Conservation (phyloP, 345 rosid species). For the Carallia pectinifolia region DNA sequence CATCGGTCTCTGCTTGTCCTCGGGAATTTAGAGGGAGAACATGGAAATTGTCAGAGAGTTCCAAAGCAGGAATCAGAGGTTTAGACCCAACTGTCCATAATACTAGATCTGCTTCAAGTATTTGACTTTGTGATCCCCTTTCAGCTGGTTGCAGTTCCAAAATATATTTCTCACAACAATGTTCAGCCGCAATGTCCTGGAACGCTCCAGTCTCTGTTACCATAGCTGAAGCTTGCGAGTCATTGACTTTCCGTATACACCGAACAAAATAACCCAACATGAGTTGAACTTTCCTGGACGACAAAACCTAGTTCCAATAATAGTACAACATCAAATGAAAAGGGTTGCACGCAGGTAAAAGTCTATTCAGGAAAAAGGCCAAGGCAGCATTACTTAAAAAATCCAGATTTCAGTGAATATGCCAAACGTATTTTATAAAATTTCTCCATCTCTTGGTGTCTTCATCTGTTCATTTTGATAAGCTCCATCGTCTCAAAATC, state of each 20-base stretch:
- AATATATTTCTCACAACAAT: conserved; percentile 42
- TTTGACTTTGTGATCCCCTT: conserved; percentile 66
- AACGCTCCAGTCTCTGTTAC: conserved; percentile 14
- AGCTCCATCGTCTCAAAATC: too few relatives aligned
- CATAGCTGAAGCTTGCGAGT: conserved; percentile 36
- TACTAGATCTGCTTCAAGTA: conserved; percentile 71
- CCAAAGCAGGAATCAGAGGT: conserved; percentile 69
- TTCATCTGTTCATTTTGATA: too few relatives aligned
- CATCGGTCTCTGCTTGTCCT: conserved; percentile 94
- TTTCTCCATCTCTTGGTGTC: neutral
- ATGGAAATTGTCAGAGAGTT: conserved; percentile 33
- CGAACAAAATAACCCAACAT: conserved; percentile 74
- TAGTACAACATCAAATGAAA: neutral
- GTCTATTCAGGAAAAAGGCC: neutral
- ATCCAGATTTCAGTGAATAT: neutral
- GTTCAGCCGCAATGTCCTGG: conserved; percentile 11
- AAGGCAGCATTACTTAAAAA: neutral
- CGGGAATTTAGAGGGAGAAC: conserved; percentile 70
- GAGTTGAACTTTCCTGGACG: conserved; percentile 72
- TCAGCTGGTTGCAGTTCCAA: conserved; percentile 84
- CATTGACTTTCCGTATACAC: conserved; percentile 34
- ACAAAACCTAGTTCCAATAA: conserved; percentile 58
- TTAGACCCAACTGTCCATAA: conserved; percentile 92
- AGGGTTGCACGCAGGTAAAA: neutral
- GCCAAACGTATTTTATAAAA: neutral